Conservation (phyloP, 2,329 filamentous ascomycete genomes). For the Didymella segeticola region DNA sequence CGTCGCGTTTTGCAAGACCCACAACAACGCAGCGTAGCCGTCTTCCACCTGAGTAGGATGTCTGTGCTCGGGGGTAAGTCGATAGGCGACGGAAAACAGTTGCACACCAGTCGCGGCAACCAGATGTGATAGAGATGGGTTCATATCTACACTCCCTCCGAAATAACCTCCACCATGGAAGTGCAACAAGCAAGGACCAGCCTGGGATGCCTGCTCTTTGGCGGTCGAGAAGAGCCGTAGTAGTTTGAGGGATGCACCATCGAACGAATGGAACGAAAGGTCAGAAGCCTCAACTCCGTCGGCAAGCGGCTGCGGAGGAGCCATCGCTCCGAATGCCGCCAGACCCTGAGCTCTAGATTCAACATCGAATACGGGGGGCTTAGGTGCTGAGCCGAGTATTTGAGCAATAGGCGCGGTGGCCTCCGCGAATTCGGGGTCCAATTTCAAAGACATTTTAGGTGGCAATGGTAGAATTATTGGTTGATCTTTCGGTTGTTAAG, state of each 20-base stretch:
- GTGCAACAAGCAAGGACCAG: not conserved
- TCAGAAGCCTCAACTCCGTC: not conserved
- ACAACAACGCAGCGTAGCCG: slow-evolving; percentile 51
- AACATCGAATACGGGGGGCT: not conserved
- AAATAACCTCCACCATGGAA: not conserved
- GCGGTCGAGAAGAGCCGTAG: not conserved
- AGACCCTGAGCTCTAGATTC: not conserved
- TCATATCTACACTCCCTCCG: not conserved
- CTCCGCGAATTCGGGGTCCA: slow-evolving; percentile 1
- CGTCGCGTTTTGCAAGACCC: slow-evolving; percentile 47
- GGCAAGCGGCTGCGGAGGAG: not conserved
- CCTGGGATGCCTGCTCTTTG: not conserved
- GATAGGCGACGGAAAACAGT: slow-evolving; percentile 21
- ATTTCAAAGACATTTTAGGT: not conserved
- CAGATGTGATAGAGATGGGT: not conserved
- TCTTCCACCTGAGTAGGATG: slow-evolving; percentile 35
- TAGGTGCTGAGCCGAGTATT: not conserved
- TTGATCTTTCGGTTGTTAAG: too few relatives aligned
- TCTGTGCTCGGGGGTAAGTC: slow-evolving; percentile 19
- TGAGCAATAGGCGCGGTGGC: not conserved
- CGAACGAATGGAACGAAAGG: not conserved
- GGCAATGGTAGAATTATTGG: not conserved
- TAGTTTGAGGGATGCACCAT: not conserved
- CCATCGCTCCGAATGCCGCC: not conserved
- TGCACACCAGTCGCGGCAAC: slow-evolving; percentile 39